Conservation (phyloP, 164 flowering plant species). For the Liquidambar formosana region DNA sequence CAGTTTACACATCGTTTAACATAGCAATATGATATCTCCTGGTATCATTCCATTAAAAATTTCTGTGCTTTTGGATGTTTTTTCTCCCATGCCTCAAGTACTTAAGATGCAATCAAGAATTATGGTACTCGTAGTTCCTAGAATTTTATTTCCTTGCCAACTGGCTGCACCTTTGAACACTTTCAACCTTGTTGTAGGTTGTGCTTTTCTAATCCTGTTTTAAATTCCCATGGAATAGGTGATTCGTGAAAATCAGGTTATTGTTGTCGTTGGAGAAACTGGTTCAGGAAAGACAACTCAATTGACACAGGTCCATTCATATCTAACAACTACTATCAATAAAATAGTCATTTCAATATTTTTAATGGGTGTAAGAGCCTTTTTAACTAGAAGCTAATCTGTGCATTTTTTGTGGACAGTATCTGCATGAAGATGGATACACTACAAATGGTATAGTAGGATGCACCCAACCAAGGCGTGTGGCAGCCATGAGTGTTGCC, state of each 20-base stretch:
- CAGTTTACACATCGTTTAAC: background rate
- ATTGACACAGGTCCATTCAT: slow-evolving; percentile 73
- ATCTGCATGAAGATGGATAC: slow-evolving; percentile 90
- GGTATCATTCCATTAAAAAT: background rate
- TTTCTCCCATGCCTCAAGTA: background rate
- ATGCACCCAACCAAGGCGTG: slow-evolving; percentile 99
- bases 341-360: background rate
- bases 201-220: slow-evolving; percentile 2
- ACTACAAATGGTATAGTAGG: slow-evolving; percentile 77
- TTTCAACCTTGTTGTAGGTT: background rate
- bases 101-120: background rate
- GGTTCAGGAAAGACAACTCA: slow-evolving; percentile 99
- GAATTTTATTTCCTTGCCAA: background rate
- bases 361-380: slow-evolving; percentile 6
- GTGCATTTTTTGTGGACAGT: slow-evolving; percentile 48
- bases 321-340: background rate
- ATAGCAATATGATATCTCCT: background rate
- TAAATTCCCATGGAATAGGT: slow-evolving; percentile 41
- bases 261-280: slow-evolving; percentile 96
- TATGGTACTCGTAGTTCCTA: background rate
- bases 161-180: background rate
- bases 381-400: slow-evolving; percentile 1
- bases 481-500: slow-evolving; percentile 99
- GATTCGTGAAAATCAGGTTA: slow-evolving; percentile 90
- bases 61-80: background rate